A percentile compares a stretch with the other conserved stretches of the same genome.
Conservation (phyloP, 2,329 filamentous ascomycete genomes). For the Aspergillus latus region DNA sequence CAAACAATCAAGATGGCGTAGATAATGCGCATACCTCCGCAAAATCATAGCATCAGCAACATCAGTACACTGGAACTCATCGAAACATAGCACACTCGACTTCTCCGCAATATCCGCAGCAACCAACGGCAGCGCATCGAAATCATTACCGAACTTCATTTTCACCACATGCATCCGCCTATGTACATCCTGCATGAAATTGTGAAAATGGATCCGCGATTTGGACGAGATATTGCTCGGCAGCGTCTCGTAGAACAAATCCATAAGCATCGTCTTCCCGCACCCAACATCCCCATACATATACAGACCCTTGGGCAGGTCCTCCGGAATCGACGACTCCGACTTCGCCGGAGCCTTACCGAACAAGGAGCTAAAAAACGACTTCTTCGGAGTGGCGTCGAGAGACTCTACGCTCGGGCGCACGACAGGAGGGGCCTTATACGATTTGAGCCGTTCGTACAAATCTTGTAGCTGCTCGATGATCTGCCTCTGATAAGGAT, state of each 20-base stretch:
- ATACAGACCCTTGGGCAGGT: constrained; percentile 84
- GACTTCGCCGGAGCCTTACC: constrained; percentile 27
- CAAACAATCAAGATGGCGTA: not conserved
- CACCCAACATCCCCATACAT: constrained; percentile 96
- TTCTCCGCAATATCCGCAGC: constrained; percentile 89
- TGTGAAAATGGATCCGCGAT: constrained; percentile 96
- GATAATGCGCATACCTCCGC: constrained; percentile 56
- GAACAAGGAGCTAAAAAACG: constrained; percentile 54
- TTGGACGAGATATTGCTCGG: constrained; percentile 76
- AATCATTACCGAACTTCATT: constrained; percentile 80
- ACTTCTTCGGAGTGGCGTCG: constrained; percentile 52
- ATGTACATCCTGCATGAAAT: constrained; percentile 99
- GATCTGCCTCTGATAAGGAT: constrained; percentile 87
- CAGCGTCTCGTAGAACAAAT: constrained; percentile 92
- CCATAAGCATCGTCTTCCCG: constrained; percentile 99
- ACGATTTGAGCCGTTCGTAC: constrained; percentile 75
- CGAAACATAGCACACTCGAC: constrained; percentile 88
- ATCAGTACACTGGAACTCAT: constrained; percentile 98
- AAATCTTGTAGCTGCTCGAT: constrained; percentile 87
- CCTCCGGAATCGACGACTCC: constrained; percentile 59
- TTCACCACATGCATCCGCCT: constrained; percentile 87
- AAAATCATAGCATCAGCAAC: constrained; percentile 99
- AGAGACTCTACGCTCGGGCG: constrained; percentile 75
- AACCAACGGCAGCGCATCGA: constrained; percentile 87
- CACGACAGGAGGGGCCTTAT: constrained; percentile 70